Percentiles rank a stretch among this genome's conserved stretches.
These are phyloP conservation scores for Phytophthora syringae DNA, from an alignment of 352 stramenopile species.

Conservation along the genomic window DNA sequence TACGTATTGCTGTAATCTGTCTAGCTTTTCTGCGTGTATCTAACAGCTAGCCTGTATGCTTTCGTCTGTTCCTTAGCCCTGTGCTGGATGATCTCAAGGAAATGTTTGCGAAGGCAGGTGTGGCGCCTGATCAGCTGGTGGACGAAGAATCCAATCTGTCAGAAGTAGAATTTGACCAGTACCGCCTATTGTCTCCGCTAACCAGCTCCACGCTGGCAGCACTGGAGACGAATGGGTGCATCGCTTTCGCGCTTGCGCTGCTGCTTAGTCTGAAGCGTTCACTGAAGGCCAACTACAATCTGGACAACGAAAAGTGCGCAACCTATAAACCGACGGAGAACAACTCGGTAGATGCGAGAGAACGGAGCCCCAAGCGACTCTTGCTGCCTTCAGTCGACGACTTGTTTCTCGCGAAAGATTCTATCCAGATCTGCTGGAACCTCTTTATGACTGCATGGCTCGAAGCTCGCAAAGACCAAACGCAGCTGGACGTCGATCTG, in stretches of 20 bases:
- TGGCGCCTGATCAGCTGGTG: conserved; percentile 45
- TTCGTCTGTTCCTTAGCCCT: conserved; percentile 37
- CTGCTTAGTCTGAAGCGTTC: conserved; percentile 79
- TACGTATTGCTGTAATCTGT: conserved; percentile 36
- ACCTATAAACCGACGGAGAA: conserved; percentile 70
- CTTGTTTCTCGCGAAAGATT: conserved; percentile 36
- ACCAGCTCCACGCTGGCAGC: conserved; percentile 4
- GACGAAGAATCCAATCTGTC: conserved; percentile 60
- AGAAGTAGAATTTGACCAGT: conserved; percentile 44
- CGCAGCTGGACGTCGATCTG: conserved; percentile 72
- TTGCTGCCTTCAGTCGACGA: conserved; percentile 45
- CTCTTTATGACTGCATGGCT: conserved; percentile 63
- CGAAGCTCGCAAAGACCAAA: conserved; percentile 68
- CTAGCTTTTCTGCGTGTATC: neutral
- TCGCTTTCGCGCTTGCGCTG: conserved; percentile 68
- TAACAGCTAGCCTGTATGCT: neutral
- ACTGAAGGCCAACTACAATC: conserved; percentile 68
- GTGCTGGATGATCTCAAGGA: conserved; percentile 64
- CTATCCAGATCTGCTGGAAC: conserved; percentile 61
- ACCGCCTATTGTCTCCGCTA: conserved; percentile 25
- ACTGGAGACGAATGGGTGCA: conserved; percentile 26
- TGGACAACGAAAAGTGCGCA: conserved; percentile 84
- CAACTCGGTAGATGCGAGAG: conserved; percentile 31
- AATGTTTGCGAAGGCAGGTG: conserved; percentile 45
- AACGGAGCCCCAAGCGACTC: conserved; percentile 31